A percentile compares a stretch with the other conserved stretches of the same genome.
Conservation (phyloP, 2,329 filamentous ascomycete species). For the Zymoseptoria pseudotritici region DNA sequence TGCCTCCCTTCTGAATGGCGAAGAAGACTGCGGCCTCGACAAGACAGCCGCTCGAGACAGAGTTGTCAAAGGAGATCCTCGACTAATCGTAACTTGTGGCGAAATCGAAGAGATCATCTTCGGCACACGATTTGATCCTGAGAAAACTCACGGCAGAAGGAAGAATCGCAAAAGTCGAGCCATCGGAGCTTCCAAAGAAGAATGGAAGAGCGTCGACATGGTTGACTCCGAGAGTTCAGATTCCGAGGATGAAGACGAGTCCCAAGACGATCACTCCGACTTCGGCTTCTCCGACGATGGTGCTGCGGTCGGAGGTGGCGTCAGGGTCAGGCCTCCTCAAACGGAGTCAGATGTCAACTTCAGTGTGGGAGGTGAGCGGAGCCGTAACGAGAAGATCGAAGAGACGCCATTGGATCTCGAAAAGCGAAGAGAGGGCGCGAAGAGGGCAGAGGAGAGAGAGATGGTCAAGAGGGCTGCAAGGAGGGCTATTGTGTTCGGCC, state of each 20-base stretch:
- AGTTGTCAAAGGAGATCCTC: slow-evolving; percentile 43
- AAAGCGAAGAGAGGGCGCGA: slow-evolving; percentile 45
- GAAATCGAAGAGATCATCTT: slow-evolving; percentile 47
- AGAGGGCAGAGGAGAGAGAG: slow-evolving; percentile 45
- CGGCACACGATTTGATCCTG: slow-evolving; percentile 38
- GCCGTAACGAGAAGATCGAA: slow-evolving; percentile 44
- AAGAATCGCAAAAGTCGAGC: slow-evolving; percentile 41
- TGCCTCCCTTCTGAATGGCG: slow-evolving; percentile 34
- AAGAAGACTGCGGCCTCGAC: slow-evolving; percentile 28
- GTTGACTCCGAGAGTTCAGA: slow-evolving; percentile 17
- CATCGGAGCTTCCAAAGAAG: slow-evolving; percentile 30
- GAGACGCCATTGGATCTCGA: slow-evolving; percentile 47
- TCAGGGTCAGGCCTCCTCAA: slow-evolving; percentile 33
- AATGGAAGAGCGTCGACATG: slow-evolving; percentile 42
- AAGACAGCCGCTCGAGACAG: slow-evolving; percentile 27
- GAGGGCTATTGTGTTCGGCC: slow-evolving; percentile 51
- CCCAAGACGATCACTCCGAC: slow-evolving; percentile 5
- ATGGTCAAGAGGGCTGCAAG: slow-evolving; percentile 57
- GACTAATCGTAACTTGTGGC: slow-evolving; percentile 44
- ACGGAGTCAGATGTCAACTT: slow-evolving; percentile 47
- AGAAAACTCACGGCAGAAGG: slow-evolving; percentile 39
- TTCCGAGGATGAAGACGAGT: slow-evolving; percentile 12
- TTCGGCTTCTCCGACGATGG: slow-evolving; percentile 5
- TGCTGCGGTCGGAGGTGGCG: slow-evolving; percentile 11
- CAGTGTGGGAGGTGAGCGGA: slow-evolving; percentile 48